Base-by-base conservation (phyloP, 352 stramenopile genomes). In the Peronospora belbahrii region DNA sequence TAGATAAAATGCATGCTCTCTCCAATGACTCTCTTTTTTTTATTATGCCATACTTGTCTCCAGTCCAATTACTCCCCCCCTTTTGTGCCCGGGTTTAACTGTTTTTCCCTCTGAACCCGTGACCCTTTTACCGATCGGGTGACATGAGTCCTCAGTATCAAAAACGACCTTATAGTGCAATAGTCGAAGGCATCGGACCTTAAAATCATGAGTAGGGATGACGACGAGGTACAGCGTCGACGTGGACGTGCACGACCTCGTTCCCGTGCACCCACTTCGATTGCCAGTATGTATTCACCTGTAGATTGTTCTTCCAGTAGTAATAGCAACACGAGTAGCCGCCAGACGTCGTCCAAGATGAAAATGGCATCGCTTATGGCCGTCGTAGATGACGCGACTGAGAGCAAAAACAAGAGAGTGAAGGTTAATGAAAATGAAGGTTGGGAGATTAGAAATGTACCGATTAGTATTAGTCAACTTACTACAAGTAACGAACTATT, bases 321-420 rank as follows among this genome's bases (percentile, higher is more conserved):
- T 13, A 5, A 32, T 10, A 32, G 27, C 11, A 43, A n/a, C 13
- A 30, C 3, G n/a, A 20, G 37, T 14, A 30, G 24, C 11, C 37
- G 13, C 33, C 33, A 25, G 30, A 31, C 42, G 25, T 55, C 54
- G 11, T 56, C 59, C 35, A 66, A 72, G 48, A 74, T 72, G 50
- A 68, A 74, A 55, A 70, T 72, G 70, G 65, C 65, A 48, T 68
- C 70, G 52, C 65, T 76, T 24, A 65, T 75, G 46, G 63, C 54
- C 13, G 59, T 54, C 20, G 53, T 47, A n/a, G 62, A 75, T 40
- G 48, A 56, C 5, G 32, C 23, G 14, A 38, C 59, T 8, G 32
- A 49, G 7, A 60, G 50, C 40, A 76, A 83, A 42, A 61, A 49
- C 55, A 86, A 83, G 56, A 59, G 71, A 43, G 67, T 65, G 20